Evolutionary conservation across 1,284 basidiomycete species (phyloP), one percentile per base, ranked within the genome.

Genomic region (Cerrena zonata): DNA sequence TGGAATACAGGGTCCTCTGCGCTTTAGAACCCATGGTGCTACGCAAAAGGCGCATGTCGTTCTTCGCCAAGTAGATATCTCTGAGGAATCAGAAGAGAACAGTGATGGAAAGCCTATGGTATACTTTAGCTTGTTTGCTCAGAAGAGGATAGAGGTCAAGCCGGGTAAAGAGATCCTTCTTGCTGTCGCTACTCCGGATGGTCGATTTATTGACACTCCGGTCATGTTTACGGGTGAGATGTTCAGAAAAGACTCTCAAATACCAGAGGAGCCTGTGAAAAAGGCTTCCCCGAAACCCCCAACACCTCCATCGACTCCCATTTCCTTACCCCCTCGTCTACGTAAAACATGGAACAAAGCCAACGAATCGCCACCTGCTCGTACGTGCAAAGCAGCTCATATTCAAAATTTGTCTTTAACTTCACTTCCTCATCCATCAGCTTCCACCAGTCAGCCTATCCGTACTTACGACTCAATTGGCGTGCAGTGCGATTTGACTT

Each of bases 101-200:
- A 69, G 62, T 11, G 68, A 71, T 21, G 58, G 58, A 13, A 56
- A 60, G 21, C 58, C 65, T 23, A 60, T 75, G 49, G 71, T 76
- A 24, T 77, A 75, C 62, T 85, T 82, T 60, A 77, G 73, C 59
- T 66, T 85, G 5, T 80, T 83, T 61, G 80, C 82, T 2, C 73
- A 75, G 55, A 85, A 85, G 67, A 69, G 78, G 53, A 80, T 85
- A 61, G 79, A 79, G 59, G 74, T 82, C 58, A 83, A 76, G 60
- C 78, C 82, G 10, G 83, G 82, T 51, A 83, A 81, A 64, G 80
- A 82, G 65, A 77, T 85, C 44, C 70, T 84, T 37, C 71, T 85
- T 49, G 73, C 80, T 4, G 68, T 84, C 30, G 75, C 73, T 43
- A 68, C 72, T 26, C 69, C 68, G 38, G 74, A 80, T 54, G 75